Percentiles rank a stretch among this genome's conserved stretches.
phyloP scores from a whole-genome alignment of 148 eudicot species.

The Polygonum aviculare region DNA sequence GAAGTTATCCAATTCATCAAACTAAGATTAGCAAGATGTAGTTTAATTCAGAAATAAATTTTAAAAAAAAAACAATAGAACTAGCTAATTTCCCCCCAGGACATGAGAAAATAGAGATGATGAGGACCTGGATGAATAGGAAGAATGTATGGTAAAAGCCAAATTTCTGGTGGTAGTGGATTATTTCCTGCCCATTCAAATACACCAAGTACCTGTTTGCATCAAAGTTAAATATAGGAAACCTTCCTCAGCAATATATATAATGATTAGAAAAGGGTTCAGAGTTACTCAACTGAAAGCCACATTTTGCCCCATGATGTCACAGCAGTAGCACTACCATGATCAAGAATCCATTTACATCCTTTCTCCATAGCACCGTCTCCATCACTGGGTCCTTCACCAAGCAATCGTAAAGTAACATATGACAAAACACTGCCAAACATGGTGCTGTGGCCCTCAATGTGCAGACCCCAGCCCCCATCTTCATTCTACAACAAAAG shows the following conservation, averaged over 20 bases:
- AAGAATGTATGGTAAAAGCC: slow-evolving; percentile 85
- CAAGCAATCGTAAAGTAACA: slow-evolving; percentile 88
- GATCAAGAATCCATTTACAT: slow-evolving; percentile 76
- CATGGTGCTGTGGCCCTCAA: slow-evolving; percentile 96
- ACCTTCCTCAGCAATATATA: not conserved
- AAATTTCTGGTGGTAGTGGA: slow-evolving; percentile 92
- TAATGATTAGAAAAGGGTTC: slow-evolving; percentile 13
- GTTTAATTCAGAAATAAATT: not conserved
- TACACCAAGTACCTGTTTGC: slow-evolving; percentile 76
- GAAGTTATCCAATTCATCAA: not conserved
- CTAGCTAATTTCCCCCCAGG: not conserved
- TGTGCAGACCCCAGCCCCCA: slow-evolving; percentile 99
- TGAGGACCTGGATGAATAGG: slow-evolving; percentile 89
- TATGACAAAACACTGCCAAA: slow-evolving; percentile 85
- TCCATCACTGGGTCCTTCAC: slow-evolving; percentile 83
- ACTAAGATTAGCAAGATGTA: not conserved
- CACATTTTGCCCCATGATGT: slow-evolving; percentile 99
- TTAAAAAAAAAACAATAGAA: not conserved
- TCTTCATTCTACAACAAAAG: slow-evolving; percentile 61
- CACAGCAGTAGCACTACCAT: slow-evolving; percentile 86
- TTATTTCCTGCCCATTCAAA: slow-evolving; percentile 98
- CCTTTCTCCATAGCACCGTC: slow-evolving; percentile 89
- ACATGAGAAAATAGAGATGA: not conserved
- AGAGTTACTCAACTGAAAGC: slow-evolving; percentile 77
- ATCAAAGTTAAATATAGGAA: slow-evolving; percentile 2